Evolutionary conservation across 179 eudicot genomes (phyloP).

Genomic region (Heliamphora pulchella): DNA sequence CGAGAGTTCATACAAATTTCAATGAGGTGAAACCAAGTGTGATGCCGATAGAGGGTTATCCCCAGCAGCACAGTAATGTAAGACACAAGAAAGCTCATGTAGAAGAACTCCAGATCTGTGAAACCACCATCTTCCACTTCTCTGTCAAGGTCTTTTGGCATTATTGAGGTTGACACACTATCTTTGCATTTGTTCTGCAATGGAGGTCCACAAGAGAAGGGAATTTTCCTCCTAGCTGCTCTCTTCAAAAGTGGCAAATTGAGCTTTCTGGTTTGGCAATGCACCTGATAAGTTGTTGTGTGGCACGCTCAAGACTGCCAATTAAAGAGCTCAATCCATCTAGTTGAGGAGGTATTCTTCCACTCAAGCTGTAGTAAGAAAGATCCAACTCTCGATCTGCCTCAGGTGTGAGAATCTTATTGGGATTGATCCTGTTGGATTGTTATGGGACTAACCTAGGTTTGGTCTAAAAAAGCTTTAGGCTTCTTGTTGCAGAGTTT

Average conservation of each 20-base stretch:
- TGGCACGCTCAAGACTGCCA: slow-evolving; percentile 7
- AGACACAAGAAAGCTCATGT: neutral
- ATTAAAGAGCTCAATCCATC: neutral
- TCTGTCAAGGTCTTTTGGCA: neutral
- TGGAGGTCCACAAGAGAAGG: neutral
- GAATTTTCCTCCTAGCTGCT: slow-evolving; percentile 9
- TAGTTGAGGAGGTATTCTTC: slow-evolving; percentile 8
- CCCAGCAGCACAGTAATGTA: slow-evolving; percentile 11
- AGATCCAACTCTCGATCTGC: slow-evolving; percentile 8
- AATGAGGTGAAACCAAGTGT: slow-evolving; percentile 11
- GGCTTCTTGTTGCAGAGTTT: too few species aligned
- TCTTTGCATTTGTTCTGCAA: slow-evolving; percentile 11
- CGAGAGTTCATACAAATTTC: slow-evolving; percentile 8
- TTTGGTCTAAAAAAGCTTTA: too few species aligned
- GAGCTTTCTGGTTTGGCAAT: slow-evolving; percentile 2
- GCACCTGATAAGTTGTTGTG: neutral
- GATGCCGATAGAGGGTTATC: slow-evolving; percentile 14
- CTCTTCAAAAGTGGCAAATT: neutral
- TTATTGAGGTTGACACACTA: neutral
- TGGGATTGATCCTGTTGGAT: neutral
- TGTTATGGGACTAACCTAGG: neutral
- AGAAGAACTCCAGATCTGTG: neutral
- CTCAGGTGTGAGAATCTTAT: neutral
- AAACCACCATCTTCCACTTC: neutral
- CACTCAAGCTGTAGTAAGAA: neutral